These are phyloP conservation scores for Lasiodiplodia hormozganensis DNA, from an alignment of 2,329 filamentous ascomycete species.

Conservation along the genomic window DNA sequence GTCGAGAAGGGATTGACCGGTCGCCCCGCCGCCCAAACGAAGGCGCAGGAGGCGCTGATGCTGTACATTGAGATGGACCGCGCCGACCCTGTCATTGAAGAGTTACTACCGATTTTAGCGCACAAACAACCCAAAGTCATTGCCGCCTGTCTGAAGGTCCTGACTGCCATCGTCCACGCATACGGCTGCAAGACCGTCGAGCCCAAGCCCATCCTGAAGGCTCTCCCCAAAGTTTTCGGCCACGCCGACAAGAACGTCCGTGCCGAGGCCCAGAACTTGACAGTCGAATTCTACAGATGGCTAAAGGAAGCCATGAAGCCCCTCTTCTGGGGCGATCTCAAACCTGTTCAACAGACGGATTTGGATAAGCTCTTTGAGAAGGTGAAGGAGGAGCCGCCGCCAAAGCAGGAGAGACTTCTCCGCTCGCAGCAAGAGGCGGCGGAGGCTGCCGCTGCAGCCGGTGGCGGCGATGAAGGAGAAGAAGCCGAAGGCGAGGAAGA, in stretches of 20 bases:
- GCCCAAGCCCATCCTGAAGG: constrained; percentile 88
- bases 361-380: constrained; percentile 94
- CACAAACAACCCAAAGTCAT: constrained; percentile 94
- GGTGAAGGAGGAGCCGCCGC: constrained; percentile 82
- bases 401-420: constrained; percentile 89
- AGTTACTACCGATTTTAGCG: constrained; percentile 80
- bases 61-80: constrained; percentile 91
- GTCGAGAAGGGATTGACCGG: constrained; percentile 91
- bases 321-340: constrained; percentile 94
- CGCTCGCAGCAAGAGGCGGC: constrained; percentile 87
- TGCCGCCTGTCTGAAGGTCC: constrained; percentile 73
- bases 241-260: constrained; percentile 98
- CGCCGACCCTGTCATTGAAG: constrained; percentile 84
- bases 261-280: constrained; percentile 88
- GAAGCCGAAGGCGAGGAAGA: constrained; percentile 66
- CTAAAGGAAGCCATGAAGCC: constrained; percentile 97
- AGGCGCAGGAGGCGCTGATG: constrained; percentile 82
- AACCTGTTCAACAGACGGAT: constrained; percentile 93
- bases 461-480: constrained; percentile 57
- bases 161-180: constrained; percentile 87
- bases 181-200: constrained; percentile 95
- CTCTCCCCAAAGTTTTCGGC: constrained; percentile 87
- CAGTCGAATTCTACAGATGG: constrained; percentile 96
- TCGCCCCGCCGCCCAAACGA: constrained; percentile 86
- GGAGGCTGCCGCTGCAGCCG: constrained; percentile 70